Conservation (phyloP, 352 stramenopile species). For the Albugo laibachii region DNA sequence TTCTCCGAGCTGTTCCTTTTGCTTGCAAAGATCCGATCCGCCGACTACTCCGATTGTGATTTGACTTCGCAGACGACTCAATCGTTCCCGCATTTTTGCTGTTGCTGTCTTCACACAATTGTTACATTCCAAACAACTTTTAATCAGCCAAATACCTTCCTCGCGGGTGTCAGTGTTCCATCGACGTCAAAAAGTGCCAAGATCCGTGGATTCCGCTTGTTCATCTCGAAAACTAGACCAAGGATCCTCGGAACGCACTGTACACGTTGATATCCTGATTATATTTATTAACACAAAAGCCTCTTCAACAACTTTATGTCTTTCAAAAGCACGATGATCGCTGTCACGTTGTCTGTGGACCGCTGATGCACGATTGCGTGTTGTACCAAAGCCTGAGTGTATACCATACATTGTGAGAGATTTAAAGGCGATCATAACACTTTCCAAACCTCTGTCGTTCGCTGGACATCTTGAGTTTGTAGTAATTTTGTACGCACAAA, state of each 20-base stretch:
- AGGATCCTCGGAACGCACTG: too few relatives aligned
- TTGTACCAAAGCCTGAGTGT: conserved; percentile 41
- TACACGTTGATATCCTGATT: too few relatives aligned
- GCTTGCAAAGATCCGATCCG: conserved; percentile 96
- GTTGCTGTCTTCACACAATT: conserved; percentile 40
- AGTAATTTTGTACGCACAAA: conserved; percentile 50
- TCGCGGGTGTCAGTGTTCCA: conserved; percentile 91
- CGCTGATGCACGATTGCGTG: conserved; percentile 64
- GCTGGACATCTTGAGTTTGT: conserved; percentile 51
- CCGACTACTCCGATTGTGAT: conserved; percentile 97
- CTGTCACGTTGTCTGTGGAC: conserved; percentile 76
- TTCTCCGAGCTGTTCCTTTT: conserved; percentile 96
- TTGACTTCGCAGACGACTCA: conserved; percentile 81
- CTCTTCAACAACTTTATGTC: conserved; percentile 5
- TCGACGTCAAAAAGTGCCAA: conserved; percentile 99
- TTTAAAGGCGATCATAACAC: not conserved
- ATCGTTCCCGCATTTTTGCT: conserved; percentile 84
- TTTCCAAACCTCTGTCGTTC: conserved; percentile 35
- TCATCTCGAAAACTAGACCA: too few relatives aligned
- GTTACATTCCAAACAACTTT: not conserved
- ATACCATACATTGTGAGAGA: not conserved
- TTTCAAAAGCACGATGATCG: conserved; percentile 71
- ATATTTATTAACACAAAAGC: too few relatives aligned
- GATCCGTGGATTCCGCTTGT: conserved; percentile 74
- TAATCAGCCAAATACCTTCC: conserved; percentile 31